phyloP scores from a whole-genome alignment of 2,329 filamentous ascomycete species.

The Knoxdaviesia proteae region DNA sequence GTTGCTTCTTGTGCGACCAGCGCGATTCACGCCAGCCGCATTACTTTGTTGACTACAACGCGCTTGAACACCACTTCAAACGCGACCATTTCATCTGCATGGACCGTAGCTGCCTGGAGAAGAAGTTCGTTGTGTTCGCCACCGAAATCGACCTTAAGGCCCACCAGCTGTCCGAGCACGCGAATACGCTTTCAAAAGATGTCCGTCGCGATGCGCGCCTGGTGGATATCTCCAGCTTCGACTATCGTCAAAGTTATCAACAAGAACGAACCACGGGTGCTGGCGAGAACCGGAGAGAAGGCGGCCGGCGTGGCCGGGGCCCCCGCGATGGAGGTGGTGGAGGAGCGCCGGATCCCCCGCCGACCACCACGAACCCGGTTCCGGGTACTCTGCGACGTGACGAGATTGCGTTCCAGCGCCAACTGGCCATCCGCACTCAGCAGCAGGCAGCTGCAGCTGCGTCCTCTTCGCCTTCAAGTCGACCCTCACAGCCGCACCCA shows the following conservation, averaged over 20 bases:
- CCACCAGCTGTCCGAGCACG: slow-evolving; percentile 73
- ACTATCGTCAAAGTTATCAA: slow-evolving; percentile 54
- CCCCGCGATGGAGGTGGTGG: slow-evolving; percentile 17
- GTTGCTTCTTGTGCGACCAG: slow-evolving; percentile 84
- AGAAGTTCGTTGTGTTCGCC: slow-evolving; percentile 94
- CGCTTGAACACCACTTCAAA: slow-evolving; percentile 69
- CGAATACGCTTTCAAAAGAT: slow-evolving; percentile 60
- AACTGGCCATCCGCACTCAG: slow-evolving; percentile 76
- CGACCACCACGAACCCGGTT: slow-evolving; percentile 51
- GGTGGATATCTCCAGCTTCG: slow-evolving; percentile 76
- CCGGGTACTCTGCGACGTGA: slow-evolving; percentile 42
- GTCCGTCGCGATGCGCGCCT: slow-evolving; percentile 61
- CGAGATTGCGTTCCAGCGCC: slow-evolving; percentile 76
- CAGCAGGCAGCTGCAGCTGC: slow-evolving; percentile 19
- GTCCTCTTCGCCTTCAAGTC: slow-evolving; percentile 29
- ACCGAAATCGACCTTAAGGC: slow-evolving; percentile 89
- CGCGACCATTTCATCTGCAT: slow-evolving; percentile 72
- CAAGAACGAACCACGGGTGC: slow-evolving; percentile 23
- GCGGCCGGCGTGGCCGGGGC: slow-evolving; percentile 18
- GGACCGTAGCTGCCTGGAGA: slow-evolving; percentile 76
- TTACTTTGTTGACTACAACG: slow-evolving; percentile 78
- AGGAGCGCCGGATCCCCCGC: slow-evolving; percentile 48
- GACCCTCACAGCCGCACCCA: slow-evolving; percentile 7
- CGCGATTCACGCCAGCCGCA: slow-evolving; percentile 50
- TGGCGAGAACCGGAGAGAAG: slow-evolving; percentile 22